phyloP scores from a whole-genome alignment of 1,284 basidiomycete genomes.

The Heliocybe sulcata region DNA sequence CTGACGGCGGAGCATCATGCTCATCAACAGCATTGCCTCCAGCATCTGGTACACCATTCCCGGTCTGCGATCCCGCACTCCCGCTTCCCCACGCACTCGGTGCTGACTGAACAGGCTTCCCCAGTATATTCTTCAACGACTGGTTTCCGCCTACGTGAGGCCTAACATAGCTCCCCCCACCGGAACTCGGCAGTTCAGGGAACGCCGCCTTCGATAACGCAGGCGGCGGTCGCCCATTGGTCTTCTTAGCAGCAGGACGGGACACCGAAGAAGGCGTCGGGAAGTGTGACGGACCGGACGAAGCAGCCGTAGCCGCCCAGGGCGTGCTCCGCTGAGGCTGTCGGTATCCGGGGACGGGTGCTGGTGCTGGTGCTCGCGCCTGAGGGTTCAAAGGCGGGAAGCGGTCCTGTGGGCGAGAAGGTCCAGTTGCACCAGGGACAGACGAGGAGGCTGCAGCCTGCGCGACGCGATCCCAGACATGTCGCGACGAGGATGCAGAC shows the following conservation, averaged over 20 bases:
- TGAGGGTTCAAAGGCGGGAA: constrained; percentile 39
- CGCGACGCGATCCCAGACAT: constrained; percentile 85
- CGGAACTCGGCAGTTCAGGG: constrained; percentile 57
- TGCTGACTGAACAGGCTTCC: constrained; percentile 36
- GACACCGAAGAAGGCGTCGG: constrained; percentile 6
- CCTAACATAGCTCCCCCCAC: constrained; percentile 29
- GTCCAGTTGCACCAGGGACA: constrained; percentile 9
- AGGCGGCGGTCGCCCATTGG: constrained; percentile 23
- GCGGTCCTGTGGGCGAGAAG: constrained; percentile 21
- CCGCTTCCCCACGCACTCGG: constrained; percentile 40
- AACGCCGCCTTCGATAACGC: constrained; percentile 55
- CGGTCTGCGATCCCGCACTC: constrained; percentile 7
- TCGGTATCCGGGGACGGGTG: constrained; percentile 28
- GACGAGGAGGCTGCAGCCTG: constrained; percentile 58
- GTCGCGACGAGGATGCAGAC: constrained; percentile 45
- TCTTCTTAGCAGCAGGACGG: neutral
- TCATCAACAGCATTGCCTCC: constrained; percentile 7
- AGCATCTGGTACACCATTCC: constrained; percentile 13
- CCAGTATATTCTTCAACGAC: constrained; percentile 67
- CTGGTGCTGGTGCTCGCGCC: constrained; percentile 20
- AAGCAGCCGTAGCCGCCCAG: constrained; percentile 36
- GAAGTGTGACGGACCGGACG: constrained; percentile 9
- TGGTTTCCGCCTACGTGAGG: constrained; percentile 57
- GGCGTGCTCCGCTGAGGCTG: constrained; percentile 46
- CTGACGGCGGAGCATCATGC: constrained; percentile 9